A percentile compares a stretch with the other conserved stretches of the same genome.
These are phyloP conservation scores for Sungouiozyma intestinalis DNA, from an alignment of 805 yeast genomes.

Conservation along the genomic window DNA sequence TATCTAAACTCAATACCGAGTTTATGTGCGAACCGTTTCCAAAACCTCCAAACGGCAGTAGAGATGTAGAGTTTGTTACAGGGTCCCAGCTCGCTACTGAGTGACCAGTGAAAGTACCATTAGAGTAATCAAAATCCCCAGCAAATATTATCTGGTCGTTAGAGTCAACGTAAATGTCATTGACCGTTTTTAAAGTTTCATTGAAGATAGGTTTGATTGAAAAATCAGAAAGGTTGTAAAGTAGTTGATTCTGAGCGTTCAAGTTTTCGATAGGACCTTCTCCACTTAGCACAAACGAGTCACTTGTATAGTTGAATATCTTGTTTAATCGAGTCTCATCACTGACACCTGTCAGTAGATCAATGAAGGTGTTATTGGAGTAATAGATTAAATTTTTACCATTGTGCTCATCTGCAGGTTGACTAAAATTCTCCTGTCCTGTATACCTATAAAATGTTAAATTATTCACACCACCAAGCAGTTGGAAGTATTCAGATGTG, in stretches of 20 bases:
- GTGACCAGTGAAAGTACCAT: slow-evolving; percentile 27
- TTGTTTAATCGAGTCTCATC: slow-evolving; percentile 11
- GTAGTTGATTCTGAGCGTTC: slow-evolving; percentile 24
- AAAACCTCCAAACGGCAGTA: slow-evolving; percentile 71
- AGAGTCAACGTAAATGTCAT: slow-evolving; percentile 39
- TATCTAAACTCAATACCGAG: slow-evolving; percentile 45
- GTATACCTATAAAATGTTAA: slow-evolving; percentile 18
- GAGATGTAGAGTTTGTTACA: slow-evolving; percentile 30
- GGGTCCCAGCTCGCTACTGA: slow-evolving; percentile 57
- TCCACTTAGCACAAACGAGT: slow-evolving; percentile 29
- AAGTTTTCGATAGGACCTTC: slow-evolving; percentile 17
- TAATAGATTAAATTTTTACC: slow-evolving; percentile 16
- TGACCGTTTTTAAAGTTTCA: slow-evolving; percentile 25
- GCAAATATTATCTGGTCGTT: slow-evolving; percentile 57
- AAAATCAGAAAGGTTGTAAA: slow-evolving; percentile 26
- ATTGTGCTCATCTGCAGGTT: slow-evolving; percentile 3
- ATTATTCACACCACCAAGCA: slow-evolving; percentile 17
- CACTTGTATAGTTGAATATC: slow-evolving; percentile 24
- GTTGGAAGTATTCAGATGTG: slow-evolving; percentile 8
- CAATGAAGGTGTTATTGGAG: slow-evolving; percentile 19
- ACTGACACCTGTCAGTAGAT: slow-evolving; percentile 9
- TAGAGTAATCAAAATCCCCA: slow-evolving; percentile 54
- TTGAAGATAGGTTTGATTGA: slow-evolving; percentile 21
- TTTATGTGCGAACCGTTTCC: slow-evolving; percentile 47
- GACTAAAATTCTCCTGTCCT: slow-evolving; percentile 28